Conservation (phyloP, 2,329 filamentous ascomycete species). For the Talaromyces sp. region DNA sequence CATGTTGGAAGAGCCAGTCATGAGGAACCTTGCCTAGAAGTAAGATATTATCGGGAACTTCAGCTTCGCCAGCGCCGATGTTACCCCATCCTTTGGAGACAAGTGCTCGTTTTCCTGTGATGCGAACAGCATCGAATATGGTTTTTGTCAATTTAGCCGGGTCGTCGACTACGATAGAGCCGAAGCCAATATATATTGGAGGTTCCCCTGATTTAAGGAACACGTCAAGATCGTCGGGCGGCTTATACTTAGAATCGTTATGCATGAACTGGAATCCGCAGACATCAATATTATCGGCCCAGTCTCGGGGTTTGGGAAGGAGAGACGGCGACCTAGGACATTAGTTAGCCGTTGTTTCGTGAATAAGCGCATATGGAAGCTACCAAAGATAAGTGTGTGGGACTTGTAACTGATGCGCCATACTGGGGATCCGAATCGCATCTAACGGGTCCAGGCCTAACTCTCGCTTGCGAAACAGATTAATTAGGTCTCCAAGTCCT, state of each 20-base stretch:
- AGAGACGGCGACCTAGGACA: constrained; percentile 20
- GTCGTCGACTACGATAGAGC: constrained; percentile 74
- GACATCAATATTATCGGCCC: constrained; percentile 28
- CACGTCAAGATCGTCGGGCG: constrained; percentile 54
- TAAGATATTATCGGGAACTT: constrained; percentile 67
- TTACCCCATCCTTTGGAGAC: constrained; percentile 88
- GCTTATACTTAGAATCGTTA: constrained; percentile 11
- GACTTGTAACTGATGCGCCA: constrained; percentile 1
- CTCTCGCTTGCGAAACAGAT: constrained; percentile 31
- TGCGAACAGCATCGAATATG: constrained; percentile 65
- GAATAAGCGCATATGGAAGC: no score
- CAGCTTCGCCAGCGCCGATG: constrained; percentile 54
- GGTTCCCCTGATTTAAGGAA: constrained; percentile 65
- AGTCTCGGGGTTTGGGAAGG: constrained; percentile 37
- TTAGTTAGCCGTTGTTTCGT: no score
- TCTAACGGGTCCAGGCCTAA: constrained; percentile 37
- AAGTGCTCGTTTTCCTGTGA: constrained; percentile 65
- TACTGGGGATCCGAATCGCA: not conserved
- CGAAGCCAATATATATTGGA: constrained; percentile 77
- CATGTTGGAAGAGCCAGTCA: constrained; percentile 80
- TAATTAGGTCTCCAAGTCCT: constrained; percentile 41
- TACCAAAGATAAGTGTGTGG: constrained; percentile 7
- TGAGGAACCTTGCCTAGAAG: constrained; percentile 83
- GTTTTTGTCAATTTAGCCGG: constrained; percentile 64
- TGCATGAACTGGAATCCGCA: constrained; percentile 44